Conservation (phyloP, 768 basidiomycete species). For the Baorangia bicolor region DNA sequence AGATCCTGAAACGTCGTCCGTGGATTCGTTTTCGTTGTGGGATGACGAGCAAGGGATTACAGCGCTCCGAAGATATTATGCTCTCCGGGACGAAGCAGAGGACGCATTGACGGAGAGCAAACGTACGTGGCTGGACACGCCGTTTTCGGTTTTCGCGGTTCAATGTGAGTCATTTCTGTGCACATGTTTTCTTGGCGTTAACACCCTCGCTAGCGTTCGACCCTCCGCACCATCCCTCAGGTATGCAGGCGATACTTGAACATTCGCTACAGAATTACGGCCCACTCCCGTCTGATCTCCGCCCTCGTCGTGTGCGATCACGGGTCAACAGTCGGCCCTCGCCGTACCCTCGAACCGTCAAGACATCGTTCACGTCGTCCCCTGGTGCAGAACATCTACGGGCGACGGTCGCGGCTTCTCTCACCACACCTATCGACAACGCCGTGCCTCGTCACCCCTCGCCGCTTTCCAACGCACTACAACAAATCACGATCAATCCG, state of each 20-base stretch:
- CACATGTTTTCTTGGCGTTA: background rate
- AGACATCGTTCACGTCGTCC: constrained; percentile 42
- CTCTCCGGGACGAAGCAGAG: constrained; percentile 66
- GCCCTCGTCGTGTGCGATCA: constrained; percentile 59
- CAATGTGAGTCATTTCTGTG: constrained; percentile 55
- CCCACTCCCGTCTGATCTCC: constrained; percentile 71
- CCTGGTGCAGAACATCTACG: constrained; percentile 37
- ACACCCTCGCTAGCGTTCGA: constrained; percentile 53
- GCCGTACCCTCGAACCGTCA: constrained; percentile 64
- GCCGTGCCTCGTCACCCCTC: constrained; percentile 9
- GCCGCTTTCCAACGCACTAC: constrained; percentile 37
- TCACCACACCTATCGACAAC: constrained; percentile 19
- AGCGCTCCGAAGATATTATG: constrained; percentile 64
- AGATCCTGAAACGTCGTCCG: constrained; percentile 52
- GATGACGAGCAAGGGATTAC: constrained; percentile 68
- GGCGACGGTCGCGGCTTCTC: constrained; percentile 21
- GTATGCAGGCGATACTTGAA: constrained; percentile 71
- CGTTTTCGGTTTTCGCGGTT: constrained; percentile 67
- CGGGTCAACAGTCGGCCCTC: constrained; percentile 71
- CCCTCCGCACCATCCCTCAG: constrained; percentile 60
- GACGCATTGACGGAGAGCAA: constrained; percentile 66
- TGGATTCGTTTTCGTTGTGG: constrained; percentile 50
- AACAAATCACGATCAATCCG: constrained; percentile 42
- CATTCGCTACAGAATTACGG: constrained; percentile 71
- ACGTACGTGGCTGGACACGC: constrained; percentile 65